A percentile compares a stretch with the other conserved stretches of the same genome.
Evolutionary conservation across 495 filamentous ascomycete species (phyloP).

Genomic region (Lophium mytilinum): DNA sequence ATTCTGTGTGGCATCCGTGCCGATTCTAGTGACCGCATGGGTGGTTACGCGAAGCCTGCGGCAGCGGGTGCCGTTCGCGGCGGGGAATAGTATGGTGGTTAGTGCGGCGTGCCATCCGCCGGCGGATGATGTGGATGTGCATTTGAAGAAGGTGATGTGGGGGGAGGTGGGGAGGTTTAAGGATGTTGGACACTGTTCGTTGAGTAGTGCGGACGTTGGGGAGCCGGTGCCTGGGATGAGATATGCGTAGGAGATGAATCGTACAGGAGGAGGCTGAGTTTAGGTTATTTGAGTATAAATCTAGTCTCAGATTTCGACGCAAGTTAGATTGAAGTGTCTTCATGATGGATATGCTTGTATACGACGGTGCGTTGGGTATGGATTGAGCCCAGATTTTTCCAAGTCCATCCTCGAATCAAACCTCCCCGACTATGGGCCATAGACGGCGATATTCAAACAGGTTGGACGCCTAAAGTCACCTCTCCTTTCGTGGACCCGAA

Average conservation of each 20-base stretch:
- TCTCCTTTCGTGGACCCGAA: no score
- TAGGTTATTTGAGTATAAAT: no score
- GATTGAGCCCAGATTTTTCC: no score
- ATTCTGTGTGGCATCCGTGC: slow-evolving; percentile 24
- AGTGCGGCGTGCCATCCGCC: slow-evolving; percentile 42
- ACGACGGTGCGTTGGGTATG: no score
- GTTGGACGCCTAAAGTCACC: no score
- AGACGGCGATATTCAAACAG: no score
- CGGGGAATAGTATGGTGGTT: slow-evolving; percentile 39
- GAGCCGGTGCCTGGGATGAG: background rate
- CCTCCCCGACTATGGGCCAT: no score
- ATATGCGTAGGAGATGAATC: background rate
- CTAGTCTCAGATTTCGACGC: no score
- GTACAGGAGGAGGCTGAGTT: no score
- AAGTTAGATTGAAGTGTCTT: no score
- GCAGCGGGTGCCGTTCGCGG: slow-evolving; percentile 36
- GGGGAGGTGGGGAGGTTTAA: slow-evolving; percentile 23
- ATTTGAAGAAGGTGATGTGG: slow-evolving; percentile 31
- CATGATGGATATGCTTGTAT: no score
- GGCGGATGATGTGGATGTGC: slow-evolving; percentile 7
- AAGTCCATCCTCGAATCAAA: no score
- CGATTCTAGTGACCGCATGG: slow-evolving; percentile 7
- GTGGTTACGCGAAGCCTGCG: slow-evolving; percentile 21
- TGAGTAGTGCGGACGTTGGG: background rate
- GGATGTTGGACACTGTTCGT: slow-evolving; percentile 10